Conservation (phyloP, 768 basidiomycete species). For the Hemileccinum impolitum region DNA sequence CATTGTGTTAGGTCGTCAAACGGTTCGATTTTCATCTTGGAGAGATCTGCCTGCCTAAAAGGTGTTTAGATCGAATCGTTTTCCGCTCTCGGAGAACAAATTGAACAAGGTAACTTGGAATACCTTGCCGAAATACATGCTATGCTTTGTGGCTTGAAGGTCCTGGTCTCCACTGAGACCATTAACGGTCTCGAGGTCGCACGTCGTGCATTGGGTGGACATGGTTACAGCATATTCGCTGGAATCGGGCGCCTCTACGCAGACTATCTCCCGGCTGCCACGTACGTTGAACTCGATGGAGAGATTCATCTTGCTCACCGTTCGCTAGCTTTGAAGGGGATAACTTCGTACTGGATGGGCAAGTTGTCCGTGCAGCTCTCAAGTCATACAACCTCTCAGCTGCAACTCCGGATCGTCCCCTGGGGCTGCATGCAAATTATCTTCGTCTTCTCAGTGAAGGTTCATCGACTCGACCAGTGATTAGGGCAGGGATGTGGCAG, state of each 20-base stretch:
- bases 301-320: neutral
- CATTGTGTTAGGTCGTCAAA: conserved; percentile 55
- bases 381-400: conserved; percentile 55
- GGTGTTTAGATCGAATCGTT: conserved; percentile 46
- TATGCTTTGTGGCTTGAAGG: conserved; percentile 65
- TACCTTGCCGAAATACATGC: conserved; percentile 73
- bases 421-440: conserved; percentile 35
- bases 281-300: conserved; percentile 39
- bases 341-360: conserved; percentile 72
- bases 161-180: conserved; percentile 48
- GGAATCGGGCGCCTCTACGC: conserved; percentile 65
- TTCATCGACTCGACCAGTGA: conserved; percentile 16
- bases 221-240: conserved; percentile 68
- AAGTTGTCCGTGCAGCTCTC: conserved; percentile 68
- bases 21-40: conserved; percentile 39
- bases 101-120: conserved; percentile 55
- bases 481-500: conserved; percentile 32
- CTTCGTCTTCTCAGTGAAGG: conserved; percentile 46
- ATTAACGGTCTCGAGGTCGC: conserved; percentile 62
- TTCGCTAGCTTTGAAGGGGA: conserved; percentile 66
- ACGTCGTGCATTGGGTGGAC: conserved; percentile 71
- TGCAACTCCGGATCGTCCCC: conserved; percentile 2
- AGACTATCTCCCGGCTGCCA: conserved; percentile 60
- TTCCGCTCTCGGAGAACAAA: conserved; percentile 43
- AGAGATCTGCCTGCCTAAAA: neutral